Conservation (phyloP, 768 basidiomycete species). For the Amanita molliuscula region DNA sequence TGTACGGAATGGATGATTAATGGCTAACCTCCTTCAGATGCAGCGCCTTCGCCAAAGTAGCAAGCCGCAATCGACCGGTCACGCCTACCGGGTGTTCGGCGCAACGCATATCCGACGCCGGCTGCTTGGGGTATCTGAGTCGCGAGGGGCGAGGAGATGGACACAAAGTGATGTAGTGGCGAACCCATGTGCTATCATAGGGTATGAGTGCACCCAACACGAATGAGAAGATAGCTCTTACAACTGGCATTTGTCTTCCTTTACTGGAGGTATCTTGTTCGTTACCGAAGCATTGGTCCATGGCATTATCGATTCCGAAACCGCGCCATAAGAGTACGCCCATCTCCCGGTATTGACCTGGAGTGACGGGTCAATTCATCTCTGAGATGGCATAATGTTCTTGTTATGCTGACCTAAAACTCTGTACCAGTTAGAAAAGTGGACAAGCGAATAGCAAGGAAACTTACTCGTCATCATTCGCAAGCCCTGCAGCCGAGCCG, state of each 20-base stretch:
- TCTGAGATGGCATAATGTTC: neutral
- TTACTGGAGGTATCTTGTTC: constrained; percentile 71
- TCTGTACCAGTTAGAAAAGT: constrained; percentile 22
- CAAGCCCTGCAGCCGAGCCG: constrained; percentile 82
- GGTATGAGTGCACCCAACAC: neutral
- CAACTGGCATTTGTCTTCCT: constrained; percentile 91
- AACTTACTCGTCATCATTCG: constrained; percentile 73
- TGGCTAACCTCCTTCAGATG: constrained; percentile 68
- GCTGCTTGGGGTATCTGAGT: constrained; percentile 96
- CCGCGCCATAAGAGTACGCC: constrained; percentile 87
- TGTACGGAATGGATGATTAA: neutral
- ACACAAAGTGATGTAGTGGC: constrained; percentile 77
- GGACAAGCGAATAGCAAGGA: neutral
- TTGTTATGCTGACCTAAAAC: constrained; percentile 52
- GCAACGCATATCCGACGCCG: constrained; percentile 84
- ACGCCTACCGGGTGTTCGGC: constrained; percentile 60
- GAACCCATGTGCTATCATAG: constrained; percentile 72
- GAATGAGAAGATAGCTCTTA: constrained; percentile 23
- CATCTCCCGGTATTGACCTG: constrained; percentile 89
- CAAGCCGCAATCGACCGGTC: constrained; percentile 73
- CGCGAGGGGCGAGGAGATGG: constrained; percentile 87
- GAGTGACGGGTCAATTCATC: constrained; percentile 2
- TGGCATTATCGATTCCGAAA: constrained; percentile 66
- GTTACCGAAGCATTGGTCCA: constrained; percentile 91
- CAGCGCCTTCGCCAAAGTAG: constrained; percentile 91